Evolutionary conservation across 345 rosid species (phyloP).

Genomic region (Sisymbrium irio): DNA sequence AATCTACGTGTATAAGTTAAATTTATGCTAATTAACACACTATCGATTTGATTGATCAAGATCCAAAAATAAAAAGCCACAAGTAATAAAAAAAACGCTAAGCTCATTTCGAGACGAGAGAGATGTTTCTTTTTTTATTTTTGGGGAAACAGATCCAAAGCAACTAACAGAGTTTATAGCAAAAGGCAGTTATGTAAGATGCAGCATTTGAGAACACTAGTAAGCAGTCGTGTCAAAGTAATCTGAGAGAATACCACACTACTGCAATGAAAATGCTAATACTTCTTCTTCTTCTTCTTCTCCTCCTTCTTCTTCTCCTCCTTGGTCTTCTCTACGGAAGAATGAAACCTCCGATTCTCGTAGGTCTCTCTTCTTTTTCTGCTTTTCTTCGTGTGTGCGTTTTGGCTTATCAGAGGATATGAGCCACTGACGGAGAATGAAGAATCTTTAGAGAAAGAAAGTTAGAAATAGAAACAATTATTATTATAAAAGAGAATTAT

Average conservation of each 20-base stretch:
- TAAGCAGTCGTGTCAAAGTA: not conserved
- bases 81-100: not conserved
- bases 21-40: not conserved
- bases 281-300: constrained; percentile 1
- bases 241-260: constrained; percentile 16
- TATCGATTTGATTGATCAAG: not conserved
- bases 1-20: not conserved
- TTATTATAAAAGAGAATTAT: not conserved
- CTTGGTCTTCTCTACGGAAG: no score
- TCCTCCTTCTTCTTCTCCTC: not conserved
- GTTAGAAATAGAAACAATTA: not conserved
- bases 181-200: constrained; percentile 28
- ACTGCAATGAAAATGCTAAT: constrained; percentile 20
- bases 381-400: not conserved
- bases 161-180: not conserved
- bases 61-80: not conserved
- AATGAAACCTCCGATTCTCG: not conserved
- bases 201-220: constrained; percentile 28
- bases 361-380: not conserved
- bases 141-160: constrained; percentile 37
- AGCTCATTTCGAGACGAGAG: not conserved
- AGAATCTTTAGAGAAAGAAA: constrained; percentile 12
- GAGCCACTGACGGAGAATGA: constrained; percentile 35
- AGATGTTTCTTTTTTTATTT: not conserved
- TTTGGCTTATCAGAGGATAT: constrained; percentile 23